Evolutionary conservation across 768 basidiomycete species (phyloP).

Genomic region (Russula brevipes): DNA sequence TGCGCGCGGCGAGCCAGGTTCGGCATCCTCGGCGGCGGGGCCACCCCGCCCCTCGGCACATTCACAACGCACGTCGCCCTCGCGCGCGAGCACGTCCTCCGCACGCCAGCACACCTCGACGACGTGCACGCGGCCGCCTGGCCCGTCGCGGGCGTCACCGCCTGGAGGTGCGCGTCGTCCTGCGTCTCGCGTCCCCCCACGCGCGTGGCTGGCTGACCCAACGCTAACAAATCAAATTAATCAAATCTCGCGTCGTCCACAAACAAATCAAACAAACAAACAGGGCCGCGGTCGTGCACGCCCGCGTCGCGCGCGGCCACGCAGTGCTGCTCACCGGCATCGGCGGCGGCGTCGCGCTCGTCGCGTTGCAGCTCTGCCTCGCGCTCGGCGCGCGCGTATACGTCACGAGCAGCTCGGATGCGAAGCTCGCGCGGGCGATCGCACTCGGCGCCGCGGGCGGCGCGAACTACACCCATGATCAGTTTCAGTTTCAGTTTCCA

Average conservation of each 20-base stretch:
- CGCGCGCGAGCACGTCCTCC: conserved; percentile 61
- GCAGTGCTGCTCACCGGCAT: conserved; percentile 78
- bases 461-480: conserved; percentile 64
- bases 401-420: conserved; percentile 65
- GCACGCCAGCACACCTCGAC: conserved; percentile 59
- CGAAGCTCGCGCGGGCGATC: conserved; percentile 65
- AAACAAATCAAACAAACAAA: too few relatives aligned
- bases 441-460: conserved; percentile 73
- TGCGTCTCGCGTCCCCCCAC: conserved; percentile 5
- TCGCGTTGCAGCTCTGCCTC: conserved; percentile 68
- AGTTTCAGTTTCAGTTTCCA: conserved; percentile 23
- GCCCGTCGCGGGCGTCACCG: conserved; percentile 73
- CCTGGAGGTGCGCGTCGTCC: conserved; percentile 60
- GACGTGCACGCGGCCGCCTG: conserved; percentile 69
- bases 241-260: too few relatives aligned
- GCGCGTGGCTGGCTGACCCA: neutral
- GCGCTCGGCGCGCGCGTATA: conserved; percentile 77
- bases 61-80: conserved; percentile 75
- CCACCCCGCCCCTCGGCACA: conserved; percentile 55
- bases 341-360: conserved; percentile 79
- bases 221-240: neutral
- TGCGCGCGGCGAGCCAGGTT: conserved; percentile 38
- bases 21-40: conserved; percentile 59
- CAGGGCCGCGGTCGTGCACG: conserved; percentile 66
- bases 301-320: conserved; percentile 53